Evolutionary conservation across 768 basidiomycete genomes (phyloP).

Genomic region (Aureoboletus auriporus): DNA sequence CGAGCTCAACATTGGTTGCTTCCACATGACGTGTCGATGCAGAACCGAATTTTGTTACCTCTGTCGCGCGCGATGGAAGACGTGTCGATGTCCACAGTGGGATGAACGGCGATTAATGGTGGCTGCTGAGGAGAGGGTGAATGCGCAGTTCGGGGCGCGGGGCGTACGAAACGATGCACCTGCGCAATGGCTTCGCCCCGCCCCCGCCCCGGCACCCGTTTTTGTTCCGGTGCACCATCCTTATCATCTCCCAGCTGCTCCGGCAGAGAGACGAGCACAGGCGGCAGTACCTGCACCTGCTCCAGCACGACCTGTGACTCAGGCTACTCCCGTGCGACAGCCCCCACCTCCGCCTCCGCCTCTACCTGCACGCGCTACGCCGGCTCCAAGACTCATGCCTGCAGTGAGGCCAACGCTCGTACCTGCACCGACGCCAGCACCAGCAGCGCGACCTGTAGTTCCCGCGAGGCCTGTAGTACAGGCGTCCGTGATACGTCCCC

Average conservation of each 20-base stretch:
- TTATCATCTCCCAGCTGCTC: not conserved
- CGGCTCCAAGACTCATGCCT: too few species aligned
- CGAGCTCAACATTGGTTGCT: conserved; percentile 36
- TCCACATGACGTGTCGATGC: conserved; percentile 40
- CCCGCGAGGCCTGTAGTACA: not conserved
- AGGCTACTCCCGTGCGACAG: too few species aligned
- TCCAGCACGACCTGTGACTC: not conserved
- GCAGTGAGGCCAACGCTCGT: too few species aligned
- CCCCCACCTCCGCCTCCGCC: not conserved
- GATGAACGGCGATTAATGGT: conserved; percentile 43
- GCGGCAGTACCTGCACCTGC: not conserved
- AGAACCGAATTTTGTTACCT: conserved; percentile 40
- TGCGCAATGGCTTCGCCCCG: conserved; percentile 4
- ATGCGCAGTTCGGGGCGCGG: conserved; percentile 33
- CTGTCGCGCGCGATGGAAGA: conserved; percentile 58
- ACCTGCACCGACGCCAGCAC: not conserved
- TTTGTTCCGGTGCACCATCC: not conserved
- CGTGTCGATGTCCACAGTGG: conserved; percentile 62
- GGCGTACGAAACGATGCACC: conserved; percentile 31
- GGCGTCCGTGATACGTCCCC: not conserved
- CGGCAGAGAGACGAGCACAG: not conserved
- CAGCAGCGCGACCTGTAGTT: not conserved
- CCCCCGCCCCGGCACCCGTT: not conserved
- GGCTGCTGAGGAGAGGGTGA: conserved; percentile 44
- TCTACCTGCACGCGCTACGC: not conserved